phyloP scores from a whole-genome alignment of 2,329 filamentous ascomycete species.

The Kalaharituber pfeilii region DNA sequence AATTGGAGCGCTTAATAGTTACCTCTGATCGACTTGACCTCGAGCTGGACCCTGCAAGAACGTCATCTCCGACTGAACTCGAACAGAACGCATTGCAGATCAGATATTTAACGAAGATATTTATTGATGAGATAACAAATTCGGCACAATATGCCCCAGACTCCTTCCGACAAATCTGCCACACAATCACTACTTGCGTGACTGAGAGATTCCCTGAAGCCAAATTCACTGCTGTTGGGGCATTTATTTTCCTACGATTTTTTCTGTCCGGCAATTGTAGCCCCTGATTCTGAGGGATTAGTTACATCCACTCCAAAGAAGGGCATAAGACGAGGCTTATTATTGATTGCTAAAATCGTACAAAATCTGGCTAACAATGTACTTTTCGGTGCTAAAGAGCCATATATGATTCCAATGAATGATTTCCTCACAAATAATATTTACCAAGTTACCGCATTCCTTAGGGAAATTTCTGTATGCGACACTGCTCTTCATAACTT shows the following conservation, averaged over 20 bases:
- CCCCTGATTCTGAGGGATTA: conserved; percentile 50
- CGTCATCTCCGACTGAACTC: conserved; percentile 36
- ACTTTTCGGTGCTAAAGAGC: conserved; percentile 52
- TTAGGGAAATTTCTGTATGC: conserved; percentile 48
- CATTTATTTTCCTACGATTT: conserved; percentile 54
- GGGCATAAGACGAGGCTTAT: conserved; percentile 49
- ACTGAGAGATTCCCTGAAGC: conserved; percentile 47
- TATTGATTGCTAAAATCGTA: conserved; percentile 53
- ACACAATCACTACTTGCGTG: conserved; percentile 49
- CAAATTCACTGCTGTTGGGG: conserved; percentile 54
- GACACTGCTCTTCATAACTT: background rate
- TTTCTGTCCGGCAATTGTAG: conserved; percentile 57
- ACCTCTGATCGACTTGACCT: conserved; percentile 51
- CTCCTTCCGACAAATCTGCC: conserved; percentile 50
- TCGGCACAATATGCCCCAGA: conserved; percentile 44
- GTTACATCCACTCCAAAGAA: conserved; percentile 44
- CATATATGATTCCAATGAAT: conserved; percentile 55
- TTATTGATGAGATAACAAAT: conserved; percentile 52
- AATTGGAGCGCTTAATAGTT: conserved; percentile 47
- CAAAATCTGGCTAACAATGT: conserved; percentile 58
- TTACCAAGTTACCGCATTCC: conserved; percentile 47
- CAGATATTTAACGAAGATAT: conserved; percentile 50
- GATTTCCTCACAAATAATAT: conserved; percentile 52
- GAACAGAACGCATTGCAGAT: conserved; percentile 49
- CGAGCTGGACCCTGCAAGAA: conserved; percentile 46